These are phyloP conservation scores for Monsonia emarginata DNA, from an alignment of 441 rosid species.

Conservation along the genomic window DNA sequence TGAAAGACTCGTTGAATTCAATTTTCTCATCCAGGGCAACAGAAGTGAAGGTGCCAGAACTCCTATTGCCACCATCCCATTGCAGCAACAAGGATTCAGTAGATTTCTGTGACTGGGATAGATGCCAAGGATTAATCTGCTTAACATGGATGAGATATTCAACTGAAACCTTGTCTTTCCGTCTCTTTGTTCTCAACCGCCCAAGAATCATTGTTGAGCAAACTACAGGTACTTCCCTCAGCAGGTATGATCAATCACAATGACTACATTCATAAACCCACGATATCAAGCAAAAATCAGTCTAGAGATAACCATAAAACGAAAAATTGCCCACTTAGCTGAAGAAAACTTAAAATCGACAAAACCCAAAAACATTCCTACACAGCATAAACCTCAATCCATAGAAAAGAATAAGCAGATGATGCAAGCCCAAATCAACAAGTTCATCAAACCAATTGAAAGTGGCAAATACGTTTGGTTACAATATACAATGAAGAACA, in stretches of 20 bases:
- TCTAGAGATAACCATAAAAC: neutral
- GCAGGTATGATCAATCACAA: conserved; percentile 1
- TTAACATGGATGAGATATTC: conserved; percentile 62
- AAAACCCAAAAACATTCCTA: neutral
- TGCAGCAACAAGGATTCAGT: conserved; percentile 70
- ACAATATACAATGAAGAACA: neutral
- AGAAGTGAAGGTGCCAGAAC: conserved; percentile 51
- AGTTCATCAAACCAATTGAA: conserved; percentile 4
- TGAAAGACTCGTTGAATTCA: conserved; percentile 76
- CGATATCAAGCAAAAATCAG: neutral
- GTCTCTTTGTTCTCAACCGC: conserved; percentile 38
- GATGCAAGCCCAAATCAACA: neutral
- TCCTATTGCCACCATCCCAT: conserved; percentile 80
- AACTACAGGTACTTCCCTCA: neutral
- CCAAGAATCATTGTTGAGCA: conserved; percentile 57
- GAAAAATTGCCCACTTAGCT: neutral
- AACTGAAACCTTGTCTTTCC: conserved; percentile 37
- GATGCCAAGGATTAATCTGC: conserved; percentile 94
- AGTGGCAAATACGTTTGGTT: neutral
- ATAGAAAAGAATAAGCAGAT: neutral
- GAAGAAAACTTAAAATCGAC: neutral
- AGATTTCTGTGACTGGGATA: conserved; percentile 78
- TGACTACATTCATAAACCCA: neutral
- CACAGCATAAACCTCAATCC: neutral
- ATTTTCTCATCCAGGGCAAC: conserved; percentile 83